Evolutionary conservation across 768 basidiomycete genomes (phyloP).

Genomic region (Tulasnella sp.): DNA sequence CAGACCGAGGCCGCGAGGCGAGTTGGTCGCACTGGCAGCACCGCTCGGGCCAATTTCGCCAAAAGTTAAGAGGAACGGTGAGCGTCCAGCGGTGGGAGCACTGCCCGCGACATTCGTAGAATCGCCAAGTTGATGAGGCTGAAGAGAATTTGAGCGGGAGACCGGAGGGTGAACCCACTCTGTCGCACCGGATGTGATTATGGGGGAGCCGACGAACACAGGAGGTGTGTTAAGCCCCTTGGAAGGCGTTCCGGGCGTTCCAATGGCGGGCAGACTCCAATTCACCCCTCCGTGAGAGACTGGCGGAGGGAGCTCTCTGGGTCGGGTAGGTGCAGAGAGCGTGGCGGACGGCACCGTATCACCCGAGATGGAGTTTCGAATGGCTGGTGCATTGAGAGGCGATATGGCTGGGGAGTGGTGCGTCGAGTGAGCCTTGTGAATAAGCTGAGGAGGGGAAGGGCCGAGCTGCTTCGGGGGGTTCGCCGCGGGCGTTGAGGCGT

Average conservation of each 20-base stretch:
- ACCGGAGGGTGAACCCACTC: not conserved
- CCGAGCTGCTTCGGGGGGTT: not conserved
- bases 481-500: not conserved
- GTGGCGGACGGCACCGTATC: not conserved
- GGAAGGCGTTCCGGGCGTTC: not conserved
- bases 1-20: conserved; percentile 2
- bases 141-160: conserved; percentile 1
- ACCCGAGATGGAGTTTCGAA: conserved; percentile 3
- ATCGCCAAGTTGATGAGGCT: not conserved
- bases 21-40: not conserved
- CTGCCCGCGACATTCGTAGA: not conserved
- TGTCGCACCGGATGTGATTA: not conserved
- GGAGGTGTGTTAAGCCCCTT: not conserved
- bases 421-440: conserved; percentile 1
- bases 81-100: not conserved
- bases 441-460: conserved; percentile 4
- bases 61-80: conserved; percentile 10
- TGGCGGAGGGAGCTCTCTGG: conserved; percentile 8
- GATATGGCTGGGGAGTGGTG: conserved; percentile 1
- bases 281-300: not conserved
- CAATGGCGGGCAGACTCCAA: conserved; percentile 4
- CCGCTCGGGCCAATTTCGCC: conserved; percentile 4
- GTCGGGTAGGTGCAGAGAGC: conserved; percentile 2
- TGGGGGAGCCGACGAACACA: conserved; percentile 1
- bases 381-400: not conserved